These are phyloP conservation scores for Penicillium pulvis DNA, from an alignment of 495 filamentous ascomycete species.

Conservation along the genomic window DNA sequence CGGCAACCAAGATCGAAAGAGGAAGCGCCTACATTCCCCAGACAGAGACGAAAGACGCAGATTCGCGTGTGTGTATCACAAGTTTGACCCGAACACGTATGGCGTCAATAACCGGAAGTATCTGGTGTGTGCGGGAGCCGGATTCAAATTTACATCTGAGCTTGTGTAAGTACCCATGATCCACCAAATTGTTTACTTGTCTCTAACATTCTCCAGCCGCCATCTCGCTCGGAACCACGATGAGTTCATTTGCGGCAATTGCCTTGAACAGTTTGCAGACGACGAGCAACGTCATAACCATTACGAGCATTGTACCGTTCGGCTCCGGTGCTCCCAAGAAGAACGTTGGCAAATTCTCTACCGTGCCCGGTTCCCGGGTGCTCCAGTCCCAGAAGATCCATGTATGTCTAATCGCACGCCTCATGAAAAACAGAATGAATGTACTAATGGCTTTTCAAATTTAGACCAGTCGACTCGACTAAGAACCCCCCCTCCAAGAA, in stretches of 20 bases:
- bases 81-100: background rate
- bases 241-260: background rate
- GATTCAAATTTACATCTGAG: background rate
- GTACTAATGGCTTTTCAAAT: too few species aligned
- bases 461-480: background rate
- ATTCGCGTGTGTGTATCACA: background rate
- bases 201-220: background rate
- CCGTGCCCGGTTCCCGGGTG: background rate
- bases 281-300: background rate
- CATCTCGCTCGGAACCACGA: background rate
- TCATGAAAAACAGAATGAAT: background rate
- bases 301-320: background rate
- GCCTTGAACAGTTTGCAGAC: background rate
- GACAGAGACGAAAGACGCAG: background rate
- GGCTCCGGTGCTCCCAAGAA: background rate
- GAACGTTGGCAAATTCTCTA: background rate
- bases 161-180: background rate
- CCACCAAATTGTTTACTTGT: background rate
- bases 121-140: background rate
- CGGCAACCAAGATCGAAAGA: background rate
- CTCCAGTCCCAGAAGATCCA: background rate
- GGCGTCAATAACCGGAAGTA: background rate
- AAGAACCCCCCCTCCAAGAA: background rate
- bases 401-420: background rate
- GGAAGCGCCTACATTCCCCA: background rate